A percentile compares a stretch with the other conserved stretches of the same genome.
Evolutionary conservation across 2,329 filamentous ascomycete species (phyloP).

Genomic region (Sporothrix protearum): DNA sequence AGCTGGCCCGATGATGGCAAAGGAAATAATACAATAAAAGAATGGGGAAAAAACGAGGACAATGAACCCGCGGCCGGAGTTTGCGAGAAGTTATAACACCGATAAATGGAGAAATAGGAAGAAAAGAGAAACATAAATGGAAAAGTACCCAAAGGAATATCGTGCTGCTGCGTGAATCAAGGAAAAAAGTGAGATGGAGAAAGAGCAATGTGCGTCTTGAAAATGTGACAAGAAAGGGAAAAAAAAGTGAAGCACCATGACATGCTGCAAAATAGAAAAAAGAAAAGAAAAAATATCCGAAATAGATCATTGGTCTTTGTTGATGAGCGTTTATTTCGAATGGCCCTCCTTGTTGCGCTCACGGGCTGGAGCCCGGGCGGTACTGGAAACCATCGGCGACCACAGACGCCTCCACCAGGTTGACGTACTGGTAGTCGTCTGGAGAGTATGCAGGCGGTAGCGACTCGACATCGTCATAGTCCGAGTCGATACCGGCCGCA

Average conservation of each 20-base stretch:
- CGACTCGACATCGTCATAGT: slow-evolving; percentile 37
- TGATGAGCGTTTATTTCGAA: neutral
- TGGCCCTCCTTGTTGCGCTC: neutral
- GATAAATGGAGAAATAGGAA: no score
- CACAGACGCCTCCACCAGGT: slow-evolving; percentile 34
- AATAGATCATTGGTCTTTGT: neutral
- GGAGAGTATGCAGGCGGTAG: slow-evolving; percentile 46
- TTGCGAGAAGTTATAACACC: neutral
- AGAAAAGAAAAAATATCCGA: neutral
- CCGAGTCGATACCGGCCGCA: slow-evolving; percentile 18
- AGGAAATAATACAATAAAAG: neutral
- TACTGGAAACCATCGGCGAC: slow-evolving; percentile 46
- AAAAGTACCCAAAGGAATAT: neutral
- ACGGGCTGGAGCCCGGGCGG: slow-evolving; percentile 34
- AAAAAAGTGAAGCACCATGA: neutral
- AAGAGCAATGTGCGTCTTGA: neutral
- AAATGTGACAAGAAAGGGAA: neutral
- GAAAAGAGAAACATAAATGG: neutral
- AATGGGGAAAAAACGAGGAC: neutral
- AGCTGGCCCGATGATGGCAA: neutral
- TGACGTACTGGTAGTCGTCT: slow-evolving; percentile 25
- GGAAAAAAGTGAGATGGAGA: neutral
- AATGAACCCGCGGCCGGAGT: slow-evolving; percentile 4
- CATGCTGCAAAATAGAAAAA: neutral
- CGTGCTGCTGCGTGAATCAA: slow-evolving; percentile 17